Base-by-base conservation (phyloP, 176 grass and related monocot species). In the Coix lacrymajobi region DNA sequence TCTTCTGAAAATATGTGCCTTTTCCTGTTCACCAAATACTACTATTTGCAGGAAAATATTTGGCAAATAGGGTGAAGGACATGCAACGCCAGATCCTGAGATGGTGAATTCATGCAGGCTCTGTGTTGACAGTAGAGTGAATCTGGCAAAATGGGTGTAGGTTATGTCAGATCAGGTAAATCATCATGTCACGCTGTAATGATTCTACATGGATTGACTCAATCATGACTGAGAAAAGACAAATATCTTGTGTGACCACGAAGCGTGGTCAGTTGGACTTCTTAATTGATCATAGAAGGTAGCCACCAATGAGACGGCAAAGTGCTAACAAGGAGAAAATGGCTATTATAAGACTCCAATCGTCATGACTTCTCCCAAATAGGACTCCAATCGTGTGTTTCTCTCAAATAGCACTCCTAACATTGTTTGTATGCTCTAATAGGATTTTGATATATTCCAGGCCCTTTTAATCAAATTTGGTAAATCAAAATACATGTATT, bases 311-410 rank as follows among this genome's bases (percentile, higher is more conserved):
- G 20, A 29, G 36, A 81, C 15, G 14, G n/a, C 63, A 37, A 4
- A 39, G 79, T 76, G 49, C 69, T 79, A 82, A 70, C 51, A 22
- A 77, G 3, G n/a, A n/a, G n/a, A n/a, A n/a, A n/a, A n/a, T n/a
- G n/a, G n/a, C n/a, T n/a, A n/a, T n/a, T n/a, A n/a, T n/a, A n/a
- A n/a, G n/a, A n/a, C n/a, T n/a, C n/a, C n/a, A n/a, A n/a, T n/a
- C n/a, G n/a, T n/a, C n/a, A n/a, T n/a, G n/a, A n/a, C n/a, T n/a
- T n/a, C n/a, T n/a, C n/a, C n/a, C n/a, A n/a, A n/a, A n/a, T n/a
- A n/a, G n/a, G n/a, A n/a, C n/a, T n/a, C n/a, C n/a, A n/a, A n/a
- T n/a, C n/a, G n/a, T n/a, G n/a, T n/a, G n/a, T n/a, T n/a, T n/a
- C n/a, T n/a, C n/a, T n/a, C n/a, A n/a, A n/a, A n/a, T n/a, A n/a